Evolutionary conservation across 2,329 filamentous ascomycete genomes (phyloP), one percentile per base, ranked within the genome.

Genomic region (Fonsecaea nubica): DNA sequence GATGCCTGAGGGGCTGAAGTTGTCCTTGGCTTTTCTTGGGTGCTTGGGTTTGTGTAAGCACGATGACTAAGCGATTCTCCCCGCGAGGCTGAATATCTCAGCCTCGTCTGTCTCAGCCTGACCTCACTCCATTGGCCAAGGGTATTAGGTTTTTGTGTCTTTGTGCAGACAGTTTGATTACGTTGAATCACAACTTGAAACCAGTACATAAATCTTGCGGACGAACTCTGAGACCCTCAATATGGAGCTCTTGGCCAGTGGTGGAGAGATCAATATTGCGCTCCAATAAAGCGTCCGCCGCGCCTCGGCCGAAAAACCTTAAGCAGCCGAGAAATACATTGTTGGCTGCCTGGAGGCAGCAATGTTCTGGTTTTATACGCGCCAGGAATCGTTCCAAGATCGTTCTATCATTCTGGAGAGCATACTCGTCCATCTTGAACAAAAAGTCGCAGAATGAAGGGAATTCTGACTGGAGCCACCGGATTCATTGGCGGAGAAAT

Each of bases 401-500:
- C 18, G 40, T 6, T 45, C n/a, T 6, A 21, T 18, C 9, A 18
- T 18, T 5, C 4, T 45, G 40, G 40, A n/a, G 40, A 45, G 18
- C 2, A 45, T 8, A 6, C 12, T 45, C 40, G 15, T 45, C 40
- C 9, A 18, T 4, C 2, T 13, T 50, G 9, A 13, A 50, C 21
- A 25, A 30, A 12, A 25, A 3, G 21, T 25, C 9, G 25, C 18
- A 13, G 25, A 10, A 88, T 89, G 86, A 87, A 88, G 73, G 78
- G 89, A 71, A 83, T 89, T 65, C 77, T 89, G 40, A 81, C 84
- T 6, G 87, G 87, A 56, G 79, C 79, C 25, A 89, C 86, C n/a
- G 87, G 87, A 69, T 82, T 83, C 71, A 81, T 87, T 63, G 87
- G 87, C 63, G 73, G 77, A 35, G 83, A 84, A 71, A 80, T 87